Base-by-base conservation (phyloP, 768 basidiomycete genomes). In the Lentinus brumalis region DNA sequence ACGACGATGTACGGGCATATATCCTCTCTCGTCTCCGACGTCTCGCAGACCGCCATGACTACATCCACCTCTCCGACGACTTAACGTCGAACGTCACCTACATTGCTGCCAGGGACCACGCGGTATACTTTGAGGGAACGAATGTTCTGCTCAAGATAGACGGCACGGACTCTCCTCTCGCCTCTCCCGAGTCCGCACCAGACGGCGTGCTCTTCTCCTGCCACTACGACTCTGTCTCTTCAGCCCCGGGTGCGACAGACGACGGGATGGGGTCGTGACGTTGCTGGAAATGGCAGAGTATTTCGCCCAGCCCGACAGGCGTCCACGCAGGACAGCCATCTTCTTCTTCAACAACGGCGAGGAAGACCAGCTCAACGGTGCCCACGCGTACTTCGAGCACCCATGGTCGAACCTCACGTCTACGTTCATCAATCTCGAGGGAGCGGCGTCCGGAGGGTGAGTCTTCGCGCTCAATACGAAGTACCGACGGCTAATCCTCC, bases 291-390 rank as follows among this genome's bases (percentile, higher is more conserved):
- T 94, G 65, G 75, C 90, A 39, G 75, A 84, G 42, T 70, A 71
- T 49, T 70, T 77, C 35, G 68, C 75, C 7, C 72, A 74, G 57
- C 76, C 85, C 42, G 60, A 66, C 21, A 52, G 62, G 31, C 75
- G 79, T 7, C 83, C 83, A 1, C 73, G 75, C 44, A 79, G 85
- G 41, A 89, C 89, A 0, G 86, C 87, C 6, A 73, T 94, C 4
- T 92, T 94, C 77, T 91, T 93, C 67, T 82, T 92, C 70, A 94
- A 94, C 71, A 93, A 94, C 61, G 92, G 88, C 1, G 92, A 94
- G 69, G 92, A 94, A 67, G 85, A 91, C 70, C 83, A 86, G 38
- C 71, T 93, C 64, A 81, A 87, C 61, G 92, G 92, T 26, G 87
- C 91, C 8, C 86, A 86, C 68, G 77, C 80, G 83, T 91, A 70